Conservation (phyloP, 768 basidiomycete genomes). For the Mycena indigotica region DNA sequence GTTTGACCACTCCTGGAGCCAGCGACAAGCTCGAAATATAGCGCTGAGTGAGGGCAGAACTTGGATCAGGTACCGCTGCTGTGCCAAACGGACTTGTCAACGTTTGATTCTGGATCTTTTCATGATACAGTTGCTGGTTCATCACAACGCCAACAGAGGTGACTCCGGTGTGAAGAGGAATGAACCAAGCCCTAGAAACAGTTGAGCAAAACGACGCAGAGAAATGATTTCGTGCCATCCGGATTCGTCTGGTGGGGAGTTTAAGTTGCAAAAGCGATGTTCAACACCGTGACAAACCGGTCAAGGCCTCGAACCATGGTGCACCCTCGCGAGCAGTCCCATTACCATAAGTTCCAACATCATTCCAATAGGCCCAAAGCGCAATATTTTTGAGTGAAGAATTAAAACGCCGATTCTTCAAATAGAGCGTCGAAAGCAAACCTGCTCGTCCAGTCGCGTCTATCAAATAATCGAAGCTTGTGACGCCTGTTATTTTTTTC, state of each 20-base stretch:
- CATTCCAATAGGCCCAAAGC: conserved; percentile 77
- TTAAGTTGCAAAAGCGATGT: background rate
- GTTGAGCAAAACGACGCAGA: background rate
- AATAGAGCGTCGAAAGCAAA: conserved; percentile 66
- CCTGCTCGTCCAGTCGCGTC: conserved; percentile 79
- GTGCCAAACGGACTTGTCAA: conserved; percentile 33
- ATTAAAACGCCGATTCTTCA: conserved; percentile 71
- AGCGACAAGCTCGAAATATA: conserved; percentile 29
- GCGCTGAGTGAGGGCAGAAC: conserved; percentile 24
- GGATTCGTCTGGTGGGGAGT: conserved; percentile 51
- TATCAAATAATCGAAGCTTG: conserved; percentile 66
- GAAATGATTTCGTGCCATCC: conserved; percentile 42
- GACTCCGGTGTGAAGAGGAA: conserved; percentile 65
- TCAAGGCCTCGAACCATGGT: conserved; percentile 73
- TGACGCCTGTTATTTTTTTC: conserved; percentile 44
- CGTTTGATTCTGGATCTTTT: conserved; percentile 33
- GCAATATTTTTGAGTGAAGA: conserved; percentile 72
- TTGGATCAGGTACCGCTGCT: conserved; percentile 28
- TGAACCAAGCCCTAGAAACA: conserved; percentile 57
- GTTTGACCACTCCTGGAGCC: conserved; percentile 29
- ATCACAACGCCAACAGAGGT: conserved; percentile 67
- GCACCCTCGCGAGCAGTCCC: conserved; percentile 55
- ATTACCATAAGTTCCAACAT: conserved; percentile 51
- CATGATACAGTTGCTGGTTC: conserved; percentile 52
- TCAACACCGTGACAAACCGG: conserved; percentile 42